Percentiles rank a stretch among this genome's conserved stretches.
phyloP scores from a whole-genome alignment of 306 rosid genomes.

The Sechiopsis laciniata region DNA sequence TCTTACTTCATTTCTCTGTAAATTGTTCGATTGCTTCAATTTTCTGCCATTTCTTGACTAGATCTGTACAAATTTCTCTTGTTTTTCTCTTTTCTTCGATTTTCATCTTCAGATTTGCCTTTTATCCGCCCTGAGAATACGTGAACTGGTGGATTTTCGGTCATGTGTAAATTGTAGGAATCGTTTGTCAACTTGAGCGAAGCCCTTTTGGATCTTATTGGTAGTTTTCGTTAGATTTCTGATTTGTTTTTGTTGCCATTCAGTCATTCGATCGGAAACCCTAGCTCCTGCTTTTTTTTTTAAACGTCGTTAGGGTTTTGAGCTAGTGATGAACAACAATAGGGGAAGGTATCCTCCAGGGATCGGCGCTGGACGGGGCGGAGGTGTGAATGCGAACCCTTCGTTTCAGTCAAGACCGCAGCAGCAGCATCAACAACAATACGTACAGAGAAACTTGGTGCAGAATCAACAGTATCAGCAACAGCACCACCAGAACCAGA shows the following conservation, averaged over 20 bases:
- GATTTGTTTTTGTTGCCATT: slow-evolving; percentile 13
- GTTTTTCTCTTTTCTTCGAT: neutral
- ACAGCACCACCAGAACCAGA: neutral
- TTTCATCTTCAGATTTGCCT: neutral
- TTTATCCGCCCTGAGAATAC: slow-evolving; percentile 8
- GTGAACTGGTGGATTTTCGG: slow-evolving; percentile 7
- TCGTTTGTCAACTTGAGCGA: slow-evolving; percentile 8
- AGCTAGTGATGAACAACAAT: slow-evolving; percentile 44
- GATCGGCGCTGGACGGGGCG: slow-evolving; percentile 68
- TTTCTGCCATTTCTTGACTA: slow-evolving; percentile 1
- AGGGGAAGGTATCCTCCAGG: slow-evolving; percentile 90
- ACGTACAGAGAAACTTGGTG: slow-evolving; percentile 42
- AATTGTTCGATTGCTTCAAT: slow-evolving; percentile 4
- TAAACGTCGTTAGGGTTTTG: slow-evolving; percentile 28
- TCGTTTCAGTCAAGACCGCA: slow-evolving; percentile 60
- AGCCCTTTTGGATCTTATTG: slow-evolving; percentile 15
- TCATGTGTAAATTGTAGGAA: slow-evolving; percentile 13
- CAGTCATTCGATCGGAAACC: slow-evolving; percentile 21
- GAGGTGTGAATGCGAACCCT: slow-evolving; percentile 54
- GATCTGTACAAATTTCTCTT: slow-evolving; percentile 21
- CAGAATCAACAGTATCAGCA: slow-evolving; percentile 52
- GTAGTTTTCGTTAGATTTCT: slow-evolving; percentile 13
- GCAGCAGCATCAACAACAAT: slow-evolving; percentile 43
- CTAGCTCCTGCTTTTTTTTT: slow-evolving; percentile 30
- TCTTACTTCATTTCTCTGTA: neutral